phyloP scores from a whole-genome alignment of 148 eudicot species.

The Suaeda aralocaspica region DNA sequence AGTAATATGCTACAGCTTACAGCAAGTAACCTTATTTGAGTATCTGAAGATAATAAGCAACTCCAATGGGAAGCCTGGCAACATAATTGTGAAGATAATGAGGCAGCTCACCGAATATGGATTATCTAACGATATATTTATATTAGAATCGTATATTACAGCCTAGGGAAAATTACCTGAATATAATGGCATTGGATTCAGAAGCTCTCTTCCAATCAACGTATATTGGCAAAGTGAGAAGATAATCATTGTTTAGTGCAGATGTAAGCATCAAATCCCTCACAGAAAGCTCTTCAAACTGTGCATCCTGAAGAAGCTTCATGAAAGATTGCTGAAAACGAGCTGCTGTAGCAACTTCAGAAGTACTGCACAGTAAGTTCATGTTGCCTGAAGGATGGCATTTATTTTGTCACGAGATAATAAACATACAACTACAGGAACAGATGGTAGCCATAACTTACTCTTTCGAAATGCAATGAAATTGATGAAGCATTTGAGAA shows the following conservation, averaged over 20 bases:
- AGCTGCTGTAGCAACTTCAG: conserved; percentile 56
- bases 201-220: conserved; percentile 95
- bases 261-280: conserved; percentile 84
- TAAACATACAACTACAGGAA: conserved; percentile 14
- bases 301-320: conserved; percentile 77
- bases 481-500: background rate
- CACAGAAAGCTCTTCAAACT: conserved; percentile 88
- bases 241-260: conserved; percentile 81
- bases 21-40: background rate
- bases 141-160: too few relatives aligned
- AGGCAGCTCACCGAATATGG: too few relatives aligned
- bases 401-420: conserved; percentile 27
- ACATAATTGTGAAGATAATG: too few relatives aligned
- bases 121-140: too few relatives aligned
- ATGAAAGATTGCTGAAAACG: conserved; percentile 83
- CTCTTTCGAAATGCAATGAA: background rate
- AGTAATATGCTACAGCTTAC: background rate
- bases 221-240: conserved; percentile 82
- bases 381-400: conserved; percentile 30
- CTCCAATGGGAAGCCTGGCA: too few relatives aligned
- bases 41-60: background rate
- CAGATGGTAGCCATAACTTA: conserved; percentile 7
- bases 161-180: conserved; percentile 43
- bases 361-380: conserved; percentile 41
- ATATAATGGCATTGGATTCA: conserved; percentile 78